A percentile compares a stretch with the other conserved stretches of the same genome.
These are phyloP conservation scores for Bryoerythrophyllum caledonicum DNA, from an alignment of 225 moss, liverwort and hornwort genomes.

Conservation along the genomic window DNA sequence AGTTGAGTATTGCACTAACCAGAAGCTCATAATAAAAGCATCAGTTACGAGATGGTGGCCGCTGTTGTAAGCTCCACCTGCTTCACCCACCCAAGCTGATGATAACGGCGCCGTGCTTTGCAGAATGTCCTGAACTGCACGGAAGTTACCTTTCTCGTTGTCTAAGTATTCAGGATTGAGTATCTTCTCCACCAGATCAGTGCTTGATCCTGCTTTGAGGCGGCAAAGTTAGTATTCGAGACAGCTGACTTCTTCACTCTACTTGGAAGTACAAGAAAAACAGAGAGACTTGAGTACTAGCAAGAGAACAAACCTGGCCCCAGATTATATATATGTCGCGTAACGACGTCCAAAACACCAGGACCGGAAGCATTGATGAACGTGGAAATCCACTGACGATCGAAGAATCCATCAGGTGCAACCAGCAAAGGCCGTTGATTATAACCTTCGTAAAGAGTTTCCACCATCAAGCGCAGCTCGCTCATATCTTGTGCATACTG, in stretches of 20 bases:
- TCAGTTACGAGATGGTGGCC: slow-evolving; percentile 79
- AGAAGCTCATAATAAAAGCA: slow-evolving; percentile 86
- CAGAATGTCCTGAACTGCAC: slow-evolving; percentile 58
- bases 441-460: slow-evolving; percentile 39
- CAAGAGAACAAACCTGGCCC: slow-evolving; percentile 72
- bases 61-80: slow-evolving; percentile 92
- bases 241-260: not conserved
- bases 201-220: slow-evolving; percentile 58
- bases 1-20: slow-evolving; percentile 45
- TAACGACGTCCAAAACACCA: slow-evolving; percentile 72
- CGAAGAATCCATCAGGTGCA: slow-evolving; percentile 65
- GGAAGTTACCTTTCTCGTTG: slow-evolving; percentile 51
- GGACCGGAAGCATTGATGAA: slow-evolving; percentile 54
- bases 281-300: not conserved
- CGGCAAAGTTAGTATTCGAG: slow-evolving; percentile 1
- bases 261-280: slow-evolving; percentile 2
- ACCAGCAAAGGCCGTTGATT: slow-evolving; percentile 49
- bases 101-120: slow-evolving; percentile 49
- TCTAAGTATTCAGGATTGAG: slow-evolving; percentile 48
- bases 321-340: slow-evolving; percentile 88
- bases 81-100: slow-evolving; percentile 87
- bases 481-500: slow-evolving; percentile 65
- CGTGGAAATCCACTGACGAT: slow-evolving; percentile 26
- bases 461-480: slow-evolving; percentile 48
- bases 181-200: slow-evolving; percentile 64